Percentiles rank a stretch among this genome's conserved stretches.
Conservation (phyloP, 257 asterid genomes). For the Solanum pimpinellifolium region DNA sequence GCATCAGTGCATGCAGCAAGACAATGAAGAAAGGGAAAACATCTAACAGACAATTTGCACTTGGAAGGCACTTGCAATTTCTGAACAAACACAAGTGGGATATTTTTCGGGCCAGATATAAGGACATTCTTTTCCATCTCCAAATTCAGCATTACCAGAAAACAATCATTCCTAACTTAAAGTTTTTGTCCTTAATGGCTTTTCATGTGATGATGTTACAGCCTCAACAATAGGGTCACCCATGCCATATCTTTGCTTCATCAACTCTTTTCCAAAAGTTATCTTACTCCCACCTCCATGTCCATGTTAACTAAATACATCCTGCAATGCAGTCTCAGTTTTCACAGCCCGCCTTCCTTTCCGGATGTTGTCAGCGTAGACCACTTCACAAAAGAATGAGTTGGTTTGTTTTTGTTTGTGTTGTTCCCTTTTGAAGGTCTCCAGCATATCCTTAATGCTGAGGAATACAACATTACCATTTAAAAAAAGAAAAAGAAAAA, state of each 20-base stretch:
- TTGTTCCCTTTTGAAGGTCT: too few relatives aligned
- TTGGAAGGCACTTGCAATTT: too few relatives aligned
- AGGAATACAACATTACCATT: too few relatives aligned
- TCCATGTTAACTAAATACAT: not conserved
- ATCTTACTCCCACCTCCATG: not conserved
- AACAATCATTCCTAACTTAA: not conserved
- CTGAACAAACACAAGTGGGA: too few relatives aligned
- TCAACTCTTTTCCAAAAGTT: not conserved
- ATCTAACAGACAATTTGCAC: not conserved
- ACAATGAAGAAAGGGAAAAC: not conserved
- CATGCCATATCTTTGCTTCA: not conserved
- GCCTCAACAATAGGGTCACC: not conserved
- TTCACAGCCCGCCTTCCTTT: not conserved
- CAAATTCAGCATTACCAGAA: not conserved
- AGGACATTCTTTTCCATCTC: not conserved
- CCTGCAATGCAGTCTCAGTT: not conserved
- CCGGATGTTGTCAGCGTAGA: not conserved
- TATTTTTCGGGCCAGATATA: too few relatives aligned
- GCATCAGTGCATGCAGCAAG: not conserved
- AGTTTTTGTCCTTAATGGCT: not conserved
- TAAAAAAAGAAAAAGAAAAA: not conserved
- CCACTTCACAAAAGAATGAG: not conserved
- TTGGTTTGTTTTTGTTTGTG: not conserved
- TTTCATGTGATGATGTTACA: not conserved
- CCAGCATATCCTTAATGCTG: too few relatives aligned